Evolutionary conservation across 495 filamentous ascomycete genomes (phyloP).

Genomic region (Neurospora sp.): DNA sequence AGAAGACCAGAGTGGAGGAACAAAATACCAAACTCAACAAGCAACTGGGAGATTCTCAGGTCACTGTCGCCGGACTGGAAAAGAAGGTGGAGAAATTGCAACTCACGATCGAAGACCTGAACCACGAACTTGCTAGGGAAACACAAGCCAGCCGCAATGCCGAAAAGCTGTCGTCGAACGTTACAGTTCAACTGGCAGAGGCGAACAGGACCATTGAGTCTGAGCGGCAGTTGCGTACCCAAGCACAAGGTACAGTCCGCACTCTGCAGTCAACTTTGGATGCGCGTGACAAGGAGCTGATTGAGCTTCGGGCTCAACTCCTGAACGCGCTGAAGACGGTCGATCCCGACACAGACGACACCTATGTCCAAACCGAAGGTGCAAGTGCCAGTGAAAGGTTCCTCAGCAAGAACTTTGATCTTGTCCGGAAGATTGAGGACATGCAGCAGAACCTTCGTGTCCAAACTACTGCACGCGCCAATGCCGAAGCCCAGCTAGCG

Average conservation of each 20-base stretch:
- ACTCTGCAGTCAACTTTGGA: slow-evolving; percentile 72
- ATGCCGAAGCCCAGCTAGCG: slow-evolving; percentile 74
- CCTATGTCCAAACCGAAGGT: slow-evolving; percentile 34
- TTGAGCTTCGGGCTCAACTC: slow-evolving; percentile 67
- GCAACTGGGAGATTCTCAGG: slow-evolving; percentile 78
- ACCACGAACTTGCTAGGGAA: slow-evolving; percentile 84
- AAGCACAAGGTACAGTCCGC: slow-evolving; percentile 78
- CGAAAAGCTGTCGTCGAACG: slow-evolving; percentile 78
- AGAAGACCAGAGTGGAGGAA: slow-evolving; percentile 77
- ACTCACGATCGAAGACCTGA: slow-evolving; percentile 81
- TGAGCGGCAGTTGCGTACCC: slow-evolving; percentile 73
- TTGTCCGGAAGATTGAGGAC: slow-evolving; percentile 86
- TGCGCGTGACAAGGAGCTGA: slow-evolving; percentile 64
- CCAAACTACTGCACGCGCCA: slow-evolving; percentile 69
- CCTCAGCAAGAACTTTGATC: slow-evolving; percentile 55
- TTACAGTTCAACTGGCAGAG: slow-evolving; percentile 77
- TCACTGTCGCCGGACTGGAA: slow-evolving; percentile 76
- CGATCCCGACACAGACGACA: slow-evolving; percentile 51
- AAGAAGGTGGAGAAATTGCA: slow-evolving; percentile 95
- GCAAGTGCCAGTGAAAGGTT: slow-evolving; percentile 33
- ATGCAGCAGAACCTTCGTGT: slow-evolving; percentile 75
- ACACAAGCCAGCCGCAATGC: slow-evolving; percentile 86
- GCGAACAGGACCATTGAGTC: slow-evolving; percentile 82
- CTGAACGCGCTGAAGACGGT: slow-evolving; percentile 77
- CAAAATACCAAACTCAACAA: slow-evolving; percentile 70